Percentiles rank a stretch among this genome's conserved stretches.
These are phyloP conservation scores for Gnomoniopsis smithogilvyi DNA, from an alignment of 2,329 filamentous ascomycete species.

Conservation along the genomic window DNA sequence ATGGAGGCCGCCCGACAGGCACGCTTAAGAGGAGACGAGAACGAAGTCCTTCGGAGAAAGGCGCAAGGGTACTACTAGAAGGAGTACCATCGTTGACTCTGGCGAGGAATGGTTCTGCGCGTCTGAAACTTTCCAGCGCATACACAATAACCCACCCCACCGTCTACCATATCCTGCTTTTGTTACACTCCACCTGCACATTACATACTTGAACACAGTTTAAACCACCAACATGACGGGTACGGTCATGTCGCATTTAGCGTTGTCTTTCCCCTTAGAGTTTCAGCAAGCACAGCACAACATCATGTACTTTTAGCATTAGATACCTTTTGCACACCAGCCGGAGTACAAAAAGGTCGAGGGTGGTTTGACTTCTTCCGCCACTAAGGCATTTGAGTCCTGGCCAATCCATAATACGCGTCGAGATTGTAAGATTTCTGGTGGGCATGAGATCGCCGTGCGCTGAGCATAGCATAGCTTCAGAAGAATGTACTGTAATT, in stretches of 20 bases:
- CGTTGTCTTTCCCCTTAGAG: background rate
- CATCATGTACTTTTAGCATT: background rate
- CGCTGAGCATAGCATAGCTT: background rate
- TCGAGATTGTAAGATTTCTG: background rate
- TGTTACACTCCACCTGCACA: background rate
- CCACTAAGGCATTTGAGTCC: background rate
- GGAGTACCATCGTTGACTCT: background rate
- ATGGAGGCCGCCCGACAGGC: conserved; percentile 39
- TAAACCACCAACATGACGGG: background rate
- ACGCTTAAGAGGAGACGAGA: conserved; percentile 37
- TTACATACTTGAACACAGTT: background rate
- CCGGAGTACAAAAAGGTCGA: conserved; percentile 1
- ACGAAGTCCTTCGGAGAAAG: conserved; percentile 49
- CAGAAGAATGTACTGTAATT: background rate
- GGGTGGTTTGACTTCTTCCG: background rate
- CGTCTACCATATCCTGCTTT: background rate
- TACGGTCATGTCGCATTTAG: conserved; percentile 2
- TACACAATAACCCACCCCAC: background rate
- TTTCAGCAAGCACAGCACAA: background rate
- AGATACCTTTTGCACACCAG: background rate
- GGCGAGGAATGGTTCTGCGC: background rate
- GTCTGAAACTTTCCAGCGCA: background rate
- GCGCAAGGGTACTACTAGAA: conserved; percentile 30
- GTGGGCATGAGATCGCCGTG: background rate
- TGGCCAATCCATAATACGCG: background rate